Evolutionary conservation across 2,329 filamentous ascomycete species (phyloP).

Genomic region (Aureobasidium sp.): DNA sequence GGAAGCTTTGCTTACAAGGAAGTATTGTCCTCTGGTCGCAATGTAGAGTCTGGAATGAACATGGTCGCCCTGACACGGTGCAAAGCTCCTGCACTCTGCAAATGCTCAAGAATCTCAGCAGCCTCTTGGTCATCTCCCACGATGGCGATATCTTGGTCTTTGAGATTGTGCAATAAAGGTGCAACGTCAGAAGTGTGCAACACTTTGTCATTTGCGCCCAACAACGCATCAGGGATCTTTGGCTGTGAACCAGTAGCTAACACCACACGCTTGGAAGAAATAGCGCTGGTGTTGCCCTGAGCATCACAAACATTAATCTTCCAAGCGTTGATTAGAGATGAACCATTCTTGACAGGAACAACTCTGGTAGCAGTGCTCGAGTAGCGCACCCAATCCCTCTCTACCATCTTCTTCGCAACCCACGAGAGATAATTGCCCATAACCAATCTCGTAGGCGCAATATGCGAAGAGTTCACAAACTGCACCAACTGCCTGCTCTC

Average conservation of each 20-base stretch:
- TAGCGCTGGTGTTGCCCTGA: constrained; percentile 15
- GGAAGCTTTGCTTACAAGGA: constrained; percentile 17
- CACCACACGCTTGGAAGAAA: constrained; percentile 21
- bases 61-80: constrained; percentile 19
- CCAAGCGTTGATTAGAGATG: constrained; percentile 19
- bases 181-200: constrained; percentile 19
- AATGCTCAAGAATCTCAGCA: constrained; percentile 22
- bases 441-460: constrained; percentile 21
- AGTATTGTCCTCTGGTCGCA: constrained; percentile 22
- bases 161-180: constrained; percentile 18
- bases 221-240: constrained; percentile 18
- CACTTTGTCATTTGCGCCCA: constrained; percentile 17
- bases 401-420: constrained; percentile 22
- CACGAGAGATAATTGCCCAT: constrained; percentile 25
- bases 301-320: constrained; percentile 18
- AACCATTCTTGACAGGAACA: constrained; percentile 17
- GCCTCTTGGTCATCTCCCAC: constrained; percentile 24
- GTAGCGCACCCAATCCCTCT: constrained; percentile 24
- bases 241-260: constrained; percentile 22
- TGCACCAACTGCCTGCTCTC: constrained; percentile 23
- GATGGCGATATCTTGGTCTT: constrained; percentile 19
- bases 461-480: constrained; percentile 26
- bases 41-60: constrained; percentile 21
- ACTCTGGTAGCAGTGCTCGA: constrained; percentile 18
- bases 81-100: constrained; percentile 19